Percentiles rank a stretch among this genome's conserved stretches.
Conservation (phyloP, 23 red algal species). For the Rhodosorus marinus region DNA sequence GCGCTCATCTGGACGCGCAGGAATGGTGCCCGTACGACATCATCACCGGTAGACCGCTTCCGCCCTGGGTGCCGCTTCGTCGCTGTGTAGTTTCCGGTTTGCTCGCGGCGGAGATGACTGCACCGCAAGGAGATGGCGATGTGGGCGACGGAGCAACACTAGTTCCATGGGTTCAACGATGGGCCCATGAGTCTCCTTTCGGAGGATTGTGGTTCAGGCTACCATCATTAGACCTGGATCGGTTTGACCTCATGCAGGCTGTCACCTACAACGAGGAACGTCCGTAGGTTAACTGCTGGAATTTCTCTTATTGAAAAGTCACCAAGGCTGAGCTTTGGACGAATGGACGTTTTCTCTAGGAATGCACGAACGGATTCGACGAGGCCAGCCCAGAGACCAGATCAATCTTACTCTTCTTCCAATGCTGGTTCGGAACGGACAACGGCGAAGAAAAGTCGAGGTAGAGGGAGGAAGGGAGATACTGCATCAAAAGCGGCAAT, state of each 20-base stretch:
- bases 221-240: conserved; percentile 43
- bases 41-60: conserved; percentile 36
- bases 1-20: no score
- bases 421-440: neutral
- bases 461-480: no score
- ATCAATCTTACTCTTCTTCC: conserved; percentile 1
- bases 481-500: no score
- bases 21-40: conserved; percentile 56
- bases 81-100: conserved; percentile 30
- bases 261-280: conserved; percentile 12
- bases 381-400: neutral
- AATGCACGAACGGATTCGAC: neutral
- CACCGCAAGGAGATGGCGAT: conserved; percentile 12
- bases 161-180: conserved; percentile 36
- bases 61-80: conserved; percentile 48
- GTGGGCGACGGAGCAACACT: conserved; percentile 3
- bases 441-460: neutral
- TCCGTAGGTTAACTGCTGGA: neutral
- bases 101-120: conserved; percentile 39
- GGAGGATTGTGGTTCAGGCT: conserved; percentile 49
- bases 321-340: neutral
- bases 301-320: neutral
- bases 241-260: conserved; percentile 42
- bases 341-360: neutral
- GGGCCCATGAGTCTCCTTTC: conserved; percentile 24